Evolutionary conservation across 306 rosid genomes (phyloP).

Genomic region (Datisca glomerata): DNA sequence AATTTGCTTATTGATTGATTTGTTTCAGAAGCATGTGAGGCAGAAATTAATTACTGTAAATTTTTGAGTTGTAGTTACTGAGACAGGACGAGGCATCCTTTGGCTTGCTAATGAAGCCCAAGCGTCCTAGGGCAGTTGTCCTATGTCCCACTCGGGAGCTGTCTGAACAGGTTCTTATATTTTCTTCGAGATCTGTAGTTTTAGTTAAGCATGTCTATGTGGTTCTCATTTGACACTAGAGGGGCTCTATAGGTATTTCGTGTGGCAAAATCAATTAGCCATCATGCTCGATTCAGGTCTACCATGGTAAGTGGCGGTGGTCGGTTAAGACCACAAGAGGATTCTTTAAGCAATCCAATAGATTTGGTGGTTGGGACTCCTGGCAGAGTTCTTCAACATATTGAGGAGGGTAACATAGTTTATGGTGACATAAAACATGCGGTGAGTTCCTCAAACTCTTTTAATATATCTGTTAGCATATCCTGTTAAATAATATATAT

Average conservation of each 20-base stretch:
- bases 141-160: constrained; percentile 92
- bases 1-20: background rate
- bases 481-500: too few relatives aligned
- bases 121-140: constrained; percentile 87
- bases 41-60: background rate
- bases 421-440: constrained; percentile 87
- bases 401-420: constrained; percentile 85
- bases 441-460: constrained; percentile 25
- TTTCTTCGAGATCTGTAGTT: constrained; percentile 6
- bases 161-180: constrained; percentile 67
- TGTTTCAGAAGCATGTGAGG: background rate
- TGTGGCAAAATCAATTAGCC: constrained; percentile 81
- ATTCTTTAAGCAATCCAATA: constrained; percentile 62
- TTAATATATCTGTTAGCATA: too few relatives aligned
- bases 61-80: constrained; percentile 44
- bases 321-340: constrained; percentile 84
- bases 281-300: constrained; percentile 82
- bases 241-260: constrained; percentile 58
- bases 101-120: constrained; percentile 68
- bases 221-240: constrained; percentile 14
- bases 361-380: constrained; percentile 97
- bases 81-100: constrained; percentile 62
- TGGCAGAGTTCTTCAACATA: constrained; percentile 88
- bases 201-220: background rate
- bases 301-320: constrained; percentile 98